Evolutionary conservation across 2,329 filamentous ascomycete genomes (phyloP).

Genomic region (Tolypocladium amazonense): DNA sequence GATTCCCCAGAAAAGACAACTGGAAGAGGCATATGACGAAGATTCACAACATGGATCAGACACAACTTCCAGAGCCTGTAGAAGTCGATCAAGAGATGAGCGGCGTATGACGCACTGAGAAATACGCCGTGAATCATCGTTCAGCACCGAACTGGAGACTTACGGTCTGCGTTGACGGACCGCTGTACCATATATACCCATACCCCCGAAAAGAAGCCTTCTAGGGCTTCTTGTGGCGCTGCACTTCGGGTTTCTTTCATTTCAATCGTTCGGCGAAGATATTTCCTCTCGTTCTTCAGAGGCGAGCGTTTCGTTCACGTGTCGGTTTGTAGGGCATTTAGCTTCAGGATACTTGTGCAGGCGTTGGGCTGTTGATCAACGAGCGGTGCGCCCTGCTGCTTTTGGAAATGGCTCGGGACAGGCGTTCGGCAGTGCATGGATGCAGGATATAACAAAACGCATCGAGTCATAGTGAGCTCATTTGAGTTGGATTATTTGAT

Average conservation of each 20-base stretch:
- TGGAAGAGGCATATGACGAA: slow-evolving; percentile 53
- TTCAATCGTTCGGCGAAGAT: not conserved
- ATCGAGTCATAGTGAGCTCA: not conserved
- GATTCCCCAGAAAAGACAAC: slow-evolving; percentile 51
- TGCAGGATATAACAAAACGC: not conserved
- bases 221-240: not conserved
- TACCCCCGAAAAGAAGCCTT: not conserved
- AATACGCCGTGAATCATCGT: not conserved
- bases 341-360: not conserved
- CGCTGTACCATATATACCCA: not conserved
- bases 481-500: slow-evolving; percentile 45
- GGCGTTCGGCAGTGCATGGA: not conserved
- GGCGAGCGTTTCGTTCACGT: not conserved
- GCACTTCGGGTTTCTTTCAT: not conserved
- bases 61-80: slow-evolving; percentile 28
- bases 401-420: not conserved
- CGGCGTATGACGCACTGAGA: slow-evolving; percentile 3
- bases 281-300: not conserved
- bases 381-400: not conserved
- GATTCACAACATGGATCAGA: slow-evolving; percentile 38
- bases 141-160: not conserved
- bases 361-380: not conserved
- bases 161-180: not conserved
- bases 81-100: slow-evolving; percentile 27
- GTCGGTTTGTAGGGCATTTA: not conserved